phyloP scores from a whole-genome alignment of 1,284 basidiomycete genomes.

The Leccinum laetum region DNA sequence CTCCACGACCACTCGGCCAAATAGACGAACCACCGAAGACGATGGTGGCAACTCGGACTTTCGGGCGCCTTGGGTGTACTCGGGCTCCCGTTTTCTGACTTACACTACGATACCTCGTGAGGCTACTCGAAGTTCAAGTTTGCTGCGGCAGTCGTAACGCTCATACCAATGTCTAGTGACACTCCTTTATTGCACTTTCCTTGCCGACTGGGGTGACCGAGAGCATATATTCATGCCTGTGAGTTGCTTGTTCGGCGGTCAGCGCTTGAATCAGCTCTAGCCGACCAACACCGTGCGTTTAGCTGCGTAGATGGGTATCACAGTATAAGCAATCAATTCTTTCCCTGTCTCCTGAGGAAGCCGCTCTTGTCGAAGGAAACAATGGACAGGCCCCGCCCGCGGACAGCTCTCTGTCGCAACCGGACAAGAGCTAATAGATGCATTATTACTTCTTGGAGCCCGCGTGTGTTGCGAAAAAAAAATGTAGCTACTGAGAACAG shows the following conservation, averaged over 20 bases:
- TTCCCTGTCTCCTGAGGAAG: conserved; percentile 51
- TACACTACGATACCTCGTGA: conserved; percentile 53
- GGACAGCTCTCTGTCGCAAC: not conserved
- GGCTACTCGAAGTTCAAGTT: conserved; percentile 8
- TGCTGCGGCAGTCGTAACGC: not conserved
- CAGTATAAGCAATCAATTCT: conserved; percentile 43
- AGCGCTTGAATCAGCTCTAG: not conserved
- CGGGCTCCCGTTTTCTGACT: conserved; percentile 42
- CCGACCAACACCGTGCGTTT: not conserved
- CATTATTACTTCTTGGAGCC: not conserved
- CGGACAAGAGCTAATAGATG: conserved; percentile 6
- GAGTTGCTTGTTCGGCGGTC: conserved; percentile 26
- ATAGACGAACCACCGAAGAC: conserved; percentile 14
- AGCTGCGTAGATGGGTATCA: conserved; percentile 50
- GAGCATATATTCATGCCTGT: conserved; percentile 74
- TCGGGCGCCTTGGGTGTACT: conserved; percentile 59
- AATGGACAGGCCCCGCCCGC: conserved; percentile 1
- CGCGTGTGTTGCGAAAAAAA: not conserved
- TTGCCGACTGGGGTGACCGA: conserved; percentile 64
- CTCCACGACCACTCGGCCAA: conserved; percentile 18
- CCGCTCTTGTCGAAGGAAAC: conserved; percentile 21
- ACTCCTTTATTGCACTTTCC: conserved; percentile 57
- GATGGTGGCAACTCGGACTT: conserved; percentile 37
- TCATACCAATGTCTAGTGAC: conserved; percentile 38
- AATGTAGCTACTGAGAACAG: not conserved